Evolutionary conservation across 306 rosid species (phyloP).

Genomic region (Morella rubra): DNA sequence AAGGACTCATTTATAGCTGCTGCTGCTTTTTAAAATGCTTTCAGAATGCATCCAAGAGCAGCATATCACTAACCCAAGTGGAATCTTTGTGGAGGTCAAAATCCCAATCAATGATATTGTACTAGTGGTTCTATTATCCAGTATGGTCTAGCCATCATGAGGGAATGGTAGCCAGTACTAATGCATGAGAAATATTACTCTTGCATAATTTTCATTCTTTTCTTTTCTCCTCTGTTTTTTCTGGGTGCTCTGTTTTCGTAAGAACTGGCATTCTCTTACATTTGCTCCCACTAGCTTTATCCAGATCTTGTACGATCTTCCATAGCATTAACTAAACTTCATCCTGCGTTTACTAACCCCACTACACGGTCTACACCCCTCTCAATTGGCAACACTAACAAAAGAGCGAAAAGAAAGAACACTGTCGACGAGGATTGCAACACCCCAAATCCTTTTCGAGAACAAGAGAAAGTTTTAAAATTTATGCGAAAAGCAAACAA

Average conservation of each 20-base stretch:
- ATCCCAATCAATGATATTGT: not conserved
- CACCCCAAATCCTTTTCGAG: not conserved
- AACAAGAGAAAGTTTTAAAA: too few species aligned
- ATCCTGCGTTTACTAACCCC: slow-evolving; percentile 1
- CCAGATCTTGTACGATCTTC: not conserved
- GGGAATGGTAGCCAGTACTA: not conserved
- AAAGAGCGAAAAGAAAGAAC: not conserved
- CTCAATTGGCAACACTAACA: not conserved
- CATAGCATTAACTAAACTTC: not conserved
- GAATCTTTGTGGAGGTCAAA: slow-evolving; percentile 4
- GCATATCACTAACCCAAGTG: not conserved
- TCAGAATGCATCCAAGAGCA: not conserved
- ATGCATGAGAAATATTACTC: too few species aligned
- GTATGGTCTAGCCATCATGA: not conserved
- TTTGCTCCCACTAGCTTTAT: not conserved
- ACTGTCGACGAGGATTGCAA: not conserved
- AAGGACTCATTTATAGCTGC: not conserved
- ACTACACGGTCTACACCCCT: not conserved
- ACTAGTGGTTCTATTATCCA: not conserved
- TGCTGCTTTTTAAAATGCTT: not conserved
- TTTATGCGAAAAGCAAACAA: too few species aligned
- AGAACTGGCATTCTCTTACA: not conserved
- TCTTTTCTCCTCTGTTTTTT: not conserved
- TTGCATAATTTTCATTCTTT: not conserved
- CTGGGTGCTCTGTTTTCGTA: too few species aligned